Conservation (phyloP, 75 land plant genomes). For the Cunninghamia lanceolata region DNA sequence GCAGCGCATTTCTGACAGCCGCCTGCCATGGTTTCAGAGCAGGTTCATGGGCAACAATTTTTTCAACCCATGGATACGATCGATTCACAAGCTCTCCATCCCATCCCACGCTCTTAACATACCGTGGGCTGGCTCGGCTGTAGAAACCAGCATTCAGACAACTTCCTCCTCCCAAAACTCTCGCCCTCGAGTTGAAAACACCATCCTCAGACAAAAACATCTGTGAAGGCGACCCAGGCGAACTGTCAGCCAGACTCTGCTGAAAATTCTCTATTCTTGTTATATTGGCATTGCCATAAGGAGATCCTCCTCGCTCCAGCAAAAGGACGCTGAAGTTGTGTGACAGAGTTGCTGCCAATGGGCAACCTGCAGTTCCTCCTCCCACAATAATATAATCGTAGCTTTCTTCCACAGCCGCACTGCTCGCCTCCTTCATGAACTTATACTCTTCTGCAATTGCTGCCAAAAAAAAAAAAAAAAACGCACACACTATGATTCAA, state of each 20-base stretch:
- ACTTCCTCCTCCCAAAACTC: slow-evolving; percentile 83
- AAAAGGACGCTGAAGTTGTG: slow-evolving; percentile 60
- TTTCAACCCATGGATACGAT: slow-evolving; percentile 77
- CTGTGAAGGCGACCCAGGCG: slow-evolving; percentile 63
- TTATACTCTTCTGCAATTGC: slow-evolving; percentile 8
- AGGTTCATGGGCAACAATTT: slow-evolving; percentile 58
- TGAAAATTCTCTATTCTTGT: slow-evolving; percentile 53
- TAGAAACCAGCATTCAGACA: slow-evolving; percentile 90
- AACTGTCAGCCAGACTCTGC: slow-evolving; percentile 36
- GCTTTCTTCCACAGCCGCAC: background rate
- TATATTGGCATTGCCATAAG: slow-evolving; percentile 63
- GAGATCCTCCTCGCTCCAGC: slow-evolving; percentile 78
- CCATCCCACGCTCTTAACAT: slow-evolving; percentile 45
- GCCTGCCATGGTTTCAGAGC: slow-evolving; percentile 46
- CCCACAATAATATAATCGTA: slow-evolving; percentile 44
- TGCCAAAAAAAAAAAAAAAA: background rate
- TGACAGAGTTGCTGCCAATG: slow-evolving; percentile 38
- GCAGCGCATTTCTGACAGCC: slow-evolving; percentile 51
- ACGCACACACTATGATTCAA: background rate
- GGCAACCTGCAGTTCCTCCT: slow-evolving; percentile 42
- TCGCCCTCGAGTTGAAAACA: slow-evolving; percentile 63
- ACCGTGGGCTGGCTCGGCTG: slow-evolving; percentile 60
- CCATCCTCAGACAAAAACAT: slow-evolving; percentile 75
- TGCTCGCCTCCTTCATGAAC: slow-evolving; percentile 21
- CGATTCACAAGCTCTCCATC: slow-evolving; percentile 60